Base-by-base conservation (phyloP, 2,329 filamentous ascomycete species). In the Colletotrichum ledebouriae region DNA sequence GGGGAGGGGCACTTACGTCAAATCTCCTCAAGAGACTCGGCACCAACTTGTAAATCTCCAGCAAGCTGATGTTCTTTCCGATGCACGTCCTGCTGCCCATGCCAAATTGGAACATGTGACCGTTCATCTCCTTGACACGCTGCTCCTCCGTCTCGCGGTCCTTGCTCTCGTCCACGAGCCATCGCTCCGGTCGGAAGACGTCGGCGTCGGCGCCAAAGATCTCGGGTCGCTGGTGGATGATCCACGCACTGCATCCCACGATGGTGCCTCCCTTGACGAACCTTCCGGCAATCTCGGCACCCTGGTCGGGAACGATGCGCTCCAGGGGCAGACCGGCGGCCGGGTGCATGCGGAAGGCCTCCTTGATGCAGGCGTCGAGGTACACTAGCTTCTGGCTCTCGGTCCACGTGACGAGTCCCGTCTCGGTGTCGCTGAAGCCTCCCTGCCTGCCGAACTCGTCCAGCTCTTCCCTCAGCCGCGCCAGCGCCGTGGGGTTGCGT, bases 291-390 rank as follows among this genome's bases (percentile, higher is more conserved):
- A 94, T 90, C 49, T 89, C 86, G 25, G 85, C 83, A 10, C 91
- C 91, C 20, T 86, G 82, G 0, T 83, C 78, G 0, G 92, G 92
- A 0, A 93, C 90, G 52, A 94, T 82, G 68, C 93, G 86, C 78
- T 95, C 92, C 49, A 95, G 82, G 0, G 90, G 89, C 5, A 94
- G 80, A 0, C 92, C 92, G 0, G 90, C 86, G 0, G 92, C 91
- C 0, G 93, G 92, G 76, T 94, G 91, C 72, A 94, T 76, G 12
- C 92, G 87, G 81, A 94, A 92, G 4, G 90, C 87, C 77, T 96
- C 93, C 74, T 94, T 92, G 73, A 95, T 85, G 63, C 89, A 90
- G 3, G 92, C 92, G 73, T 94, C 91, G 6, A 96, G 87, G 76
- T 94, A 96, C 0, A 88, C 87, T 2, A 96, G 83, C 62, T 86